Percentiles rank a stretch among this genome's conserved stretches.
Evolutionary conservation across 2,329 filamentous ascomycete genomes (phyloP).

Genomic region (Fusarium torreyae): DNA sequence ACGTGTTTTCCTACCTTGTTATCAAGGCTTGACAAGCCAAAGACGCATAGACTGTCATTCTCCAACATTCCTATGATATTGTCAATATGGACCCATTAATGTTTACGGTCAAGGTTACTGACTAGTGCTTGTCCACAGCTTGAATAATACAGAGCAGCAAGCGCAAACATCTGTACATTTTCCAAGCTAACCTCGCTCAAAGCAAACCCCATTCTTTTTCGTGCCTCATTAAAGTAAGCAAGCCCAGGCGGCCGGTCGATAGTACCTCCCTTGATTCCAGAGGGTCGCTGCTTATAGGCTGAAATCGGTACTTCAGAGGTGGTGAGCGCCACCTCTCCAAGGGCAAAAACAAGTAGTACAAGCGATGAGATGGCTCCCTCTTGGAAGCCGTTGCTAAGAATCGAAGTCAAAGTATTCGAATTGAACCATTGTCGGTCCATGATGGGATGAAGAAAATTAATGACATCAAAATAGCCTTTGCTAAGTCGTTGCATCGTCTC

Average conservation of each 20-base stretch:
- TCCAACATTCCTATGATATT: constrained; percentile 70
- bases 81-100: constrained; percentile 9
- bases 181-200: constrained; percentile 69
- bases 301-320: constrained; percentile 64
- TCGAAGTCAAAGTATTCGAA: constrained; percentile 60
- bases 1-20: constrained; percentile 60
- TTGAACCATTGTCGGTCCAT: constrained; percentile 71
- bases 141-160: constrained; percentile 70
- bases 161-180: constrained; percentile 70
- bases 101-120: constrained; percentile 40
- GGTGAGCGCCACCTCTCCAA: constrained; percentile 71
- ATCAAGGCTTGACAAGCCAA: constrained; percentile 70
- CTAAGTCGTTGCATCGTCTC: constrained; percentile 66
- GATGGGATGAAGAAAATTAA: constrained; percentile 72
- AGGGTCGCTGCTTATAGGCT: constrained; percentile 60
- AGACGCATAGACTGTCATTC: constrained; percentile 69
- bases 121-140: constrained; percentile 67
- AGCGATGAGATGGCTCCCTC: constrained; percentile 66
- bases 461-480: constrained; percentile 71
- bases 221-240: constrained; percentile 73
- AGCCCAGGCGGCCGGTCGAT: constrained; percentile 68
- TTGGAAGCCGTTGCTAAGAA: constrained; percentile 62
- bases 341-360: constrained; percentile 69
- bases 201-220: constrained; percentile 71
- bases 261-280: constrained; percentile 68